phyloP scores from a whole-genome alignment of 495 filamentous ascomycete species.

The Cudoniella acicularis region DNA sequence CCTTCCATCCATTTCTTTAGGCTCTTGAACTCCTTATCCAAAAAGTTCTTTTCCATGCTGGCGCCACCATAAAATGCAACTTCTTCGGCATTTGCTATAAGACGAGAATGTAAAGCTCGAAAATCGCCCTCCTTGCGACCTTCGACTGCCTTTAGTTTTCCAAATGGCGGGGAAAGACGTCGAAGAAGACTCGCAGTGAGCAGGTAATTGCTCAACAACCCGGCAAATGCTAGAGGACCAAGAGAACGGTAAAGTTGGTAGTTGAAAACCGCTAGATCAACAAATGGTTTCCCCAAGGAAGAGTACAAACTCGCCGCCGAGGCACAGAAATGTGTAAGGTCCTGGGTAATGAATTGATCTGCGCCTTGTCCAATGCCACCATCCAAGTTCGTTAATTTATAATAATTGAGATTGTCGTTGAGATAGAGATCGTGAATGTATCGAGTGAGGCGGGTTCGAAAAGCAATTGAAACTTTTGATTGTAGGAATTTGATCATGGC shows the following conservation, averaged over 20 bases:
- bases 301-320: constrained; percentile 93
- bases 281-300: constrained; percentile 91
- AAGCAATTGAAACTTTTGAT: constrained; percentile 95
- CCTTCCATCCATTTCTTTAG: constrained; percentile 93
- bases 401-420: constrained; percentile 90
- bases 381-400: constrained; percentile 91
- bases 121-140: constrained; percentile 93
- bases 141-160: constrained; percentile 92
- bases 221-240: constrained; percentile 81
- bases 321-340: constrained; percentile 90
- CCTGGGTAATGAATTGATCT: constrained; percentile 97
- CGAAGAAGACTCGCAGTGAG: constrained; percentile 84
- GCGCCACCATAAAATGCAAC: constrained; percentile 98
- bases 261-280: constrained; percentile 95
- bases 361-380: constrained; percentile 87
- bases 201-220: constrained; percentile 87
- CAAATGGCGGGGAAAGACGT: constrained; percentile 88
- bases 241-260: constrained; percentile 92
- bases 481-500: constrained; percentile 98
- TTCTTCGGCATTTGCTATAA: constrained; percentile 97
- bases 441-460: constrained; percentile 90
- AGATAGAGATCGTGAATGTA: constrained; percentile 98
- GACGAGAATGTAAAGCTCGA: constrained; percentile 77
- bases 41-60: constrained; percentile 84
- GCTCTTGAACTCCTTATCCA: constrained; percentile 86